Base-by-base conservation (phyloP, 345 rosid species). In the Toxicodendron radicans region DNA sequence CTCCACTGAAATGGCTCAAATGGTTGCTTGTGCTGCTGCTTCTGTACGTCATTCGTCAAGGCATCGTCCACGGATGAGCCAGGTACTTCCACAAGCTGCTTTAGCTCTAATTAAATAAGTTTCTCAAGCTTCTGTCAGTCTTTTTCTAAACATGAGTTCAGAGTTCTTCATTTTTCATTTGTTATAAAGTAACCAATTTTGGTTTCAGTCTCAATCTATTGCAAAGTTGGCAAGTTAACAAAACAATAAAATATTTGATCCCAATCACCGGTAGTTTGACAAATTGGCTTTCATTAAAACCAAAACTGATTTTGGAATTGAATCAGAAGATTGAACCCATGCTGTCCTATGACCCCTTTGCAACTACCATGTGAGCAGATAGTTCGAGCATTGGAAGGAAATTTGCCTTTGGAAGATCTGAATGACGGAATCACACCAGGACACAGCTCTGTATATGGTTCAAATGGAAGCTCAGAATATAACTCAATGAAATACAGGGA, bases 21-120 rank as follows among this genome's bases (percentile, higher is more conserved):
- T 92, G 89, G 82, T 85, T 72, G 90, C 95, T 70, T 92, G 93
- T 73, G 94, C 97, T 76, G 97, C 95, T 60, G 91, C 91, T 72
- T 85, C 93, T 27, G 87, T 92, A 24, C 95, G 88, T 10, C 92
- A 92, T 75, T 94, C 95, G 35, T 91, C 97, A 9, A 83, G 84
- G 54, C 86, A 75, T 58, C 88, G 97, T 0, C 98, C 97, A 16
- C 88, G 80, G 20, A 92, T 89, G 95, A 94, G 92, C 79, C 93
- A 92, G 96, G 98, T 94, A 85, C 73, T 63, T 17, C 23, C 21
- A 74, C 27, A 61, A 57, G 30, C 17, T 77, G 81, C 45, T 64
- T 35, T 38, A 5, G 43, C 43, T 38, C 43, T 38, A 38, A 5
- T 8, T 38, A 38, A 38, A 38, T 7, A 38, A 7, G 43, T 38